Evolutionary conservation across 2,329 filamentous ascomycete species (phyloP), one percentile per base, ranked within the genome.

Genomic region (Septoria linicola): DNA sequence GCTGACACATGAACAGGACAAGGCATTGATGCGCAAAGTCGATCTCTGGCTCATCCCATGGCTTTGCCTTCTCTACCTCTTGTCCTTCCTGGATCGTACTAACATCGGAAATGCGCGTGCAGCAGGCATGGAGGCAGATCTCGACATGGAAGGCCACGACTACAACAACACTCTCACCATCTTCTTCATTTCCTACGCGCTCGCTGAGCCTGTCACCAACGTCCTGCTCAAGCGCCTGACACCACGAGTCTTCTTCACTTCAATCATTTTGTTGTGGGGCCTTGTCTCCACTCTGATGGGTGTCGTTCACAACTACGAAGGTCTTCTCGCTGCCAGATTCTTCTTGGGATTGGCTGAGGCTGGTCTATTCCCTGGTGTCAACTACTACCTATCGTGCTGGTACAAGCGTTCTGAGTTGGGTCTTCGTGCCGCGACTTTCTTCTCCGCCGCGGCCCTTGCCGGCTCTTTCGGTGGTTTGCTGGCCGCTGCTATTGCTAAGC

Each of bases 371-470:
- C 87, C 87, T 0, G 85, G 85, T 1, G 81, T 90, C 13, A 87
- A 87, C 59, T 92, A 89, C 68, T 90, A 90, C 65, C 78, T 93
- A 0, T 87, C 83, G 0, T 91, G 87, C 66, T 95, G 89, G 89
- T 95, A 93, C 63, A 85, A 82, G 65, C 78, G 88, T 30, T 80
- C 78, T 13, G 89, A 95, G 63, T 87, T 93, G 48, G 89, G 88
- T 42, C 32, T 57, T 14, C 51, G 53, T 34, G 51, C 86, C 55
- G 87, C 88, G 11, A 82, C 90, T 50, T 92, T 93, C 74, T 95
- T 93, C 73, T 89, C 87, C 0, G 87, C 88, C 0, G 88, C 89
- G 0, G 87, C 89, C 0, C 71, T 93, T 0, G 85, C 88, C 0
- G 89, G 89, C 1, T 89, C 84, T 0, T 89, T 90, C 57, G 86